Base-by-base conservation (phyloP, 2,329 filamentous ascomycete genomes). In the Microdochium bolleyi region DNA sequence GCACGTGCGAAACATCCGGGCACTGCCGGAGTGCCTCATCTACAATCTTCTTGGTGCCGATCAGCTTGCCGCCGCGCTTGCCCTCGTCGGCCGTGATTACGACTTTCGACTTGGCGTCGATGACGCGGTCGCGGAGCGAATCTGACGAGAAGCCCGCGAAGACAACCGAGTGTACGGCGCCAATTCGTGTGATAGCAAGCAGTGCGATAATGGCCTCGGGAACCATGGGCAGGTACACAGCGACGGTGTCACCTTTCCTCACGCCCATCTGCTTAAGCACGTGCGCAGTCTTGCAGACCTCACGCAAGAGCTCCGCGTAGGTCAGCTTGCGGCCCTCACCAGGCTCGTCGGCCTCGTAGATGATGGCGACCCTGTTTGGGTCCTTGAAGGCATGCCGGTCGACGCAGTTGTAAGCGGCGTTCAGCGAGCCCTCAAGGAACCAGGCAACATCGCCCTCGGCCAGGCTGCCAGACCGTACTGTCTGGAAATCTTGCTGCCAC, bases 41-140 rank as follows among this genome's bases (percentile, higher is more conserved):
- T 61, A 97, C 94, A 67, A 99, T 97, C 79, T 95, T 95, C 84
- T 99, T 97, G 64, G 92, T 97, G 64, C 89, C 89, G 68, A 99
- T 96, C 64, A 95, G 73, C 79, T 97, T 99, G 69, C 94, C 94
- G 63, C 94, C 94, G 64, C 94, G 90, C 82, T 95, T 96, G 67
- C 94, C 94, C 79, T 99, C 94, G 69, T 99, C 94, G 2, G 90
- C 88, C 55, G 94, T 99, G 67, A 99, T 96, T 72, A 97, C 87
- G 52, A 97, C 89, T 76, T 88, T 95, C 70, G 87, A 92, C 61
- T 89, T 76, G 54, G 88, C 92, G 67, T 99, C 94, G 56, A 94
- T 77, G 64, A 99, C 92, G 66, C 94, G 91, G 72, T 99, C 94
- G 59, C 92, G 88, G 49, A 99, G 83, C 3, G 94, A 97, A 71